These are phyloP conservation scores for Umbilicus rupestris DNA, from an alignment of 164 flowering plant genomes.

Conservation along the genomic window DNA sequence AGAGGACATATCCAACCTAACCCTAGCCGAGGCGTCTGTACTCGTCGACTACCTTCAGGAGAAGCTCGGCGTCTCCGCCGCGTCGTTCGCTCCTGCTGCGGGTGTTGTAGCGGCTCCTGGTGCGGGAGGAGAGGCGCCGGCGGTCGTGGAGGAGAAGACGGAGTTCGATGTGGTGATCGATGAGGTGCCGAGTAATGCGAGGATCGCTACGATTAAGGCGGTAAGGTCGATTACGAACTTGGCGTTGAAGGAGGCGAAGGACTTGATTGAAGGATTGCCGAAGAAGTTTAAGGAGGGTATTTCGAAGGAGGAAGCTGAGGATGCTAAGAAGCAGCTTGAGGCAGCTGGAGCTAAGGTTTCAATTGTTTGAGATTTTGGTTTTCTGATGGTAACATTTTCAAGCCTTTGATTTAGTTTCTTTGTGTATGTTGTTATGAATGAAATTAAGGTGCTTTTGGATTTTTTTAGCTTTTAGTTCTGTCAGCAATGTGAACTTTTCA, in stretches of 20 bases:
- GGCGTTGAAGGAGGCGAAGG: slow-evolving; percentile 96
- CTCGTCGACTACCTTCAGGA: slow-evolving; percentile 82
- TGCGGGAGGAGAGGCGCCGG: slow-evolving; percentile 20
- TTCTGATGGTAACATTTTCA: background rate
- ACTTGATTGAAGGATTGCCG: slow-evolving; percentile 84
- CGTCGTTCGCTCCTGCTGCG: slow-evolving; percentile 74
- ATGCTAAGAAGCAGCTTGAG: slow-evolving; percentile 90
- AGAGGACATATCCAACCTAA: slow-evolving; percentile 39
- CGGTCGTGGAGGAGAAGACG: slow-evolving; percentile 82
- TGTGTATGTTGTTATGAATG: background rate
- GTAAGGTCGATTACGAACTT: slow-evolving; percentile 74
- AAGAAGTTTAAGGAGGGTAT: slow-evolving; percentile 84
- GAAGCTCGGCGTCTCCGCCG: slow-evolving; percentile 85
- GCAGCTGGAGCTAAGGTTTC: slow-evolving; percentile 83
- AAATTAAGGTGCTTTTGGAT: background rate
- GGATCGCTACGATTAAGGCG: slow-evolving; percentile 82
- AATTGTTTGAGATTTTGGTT: slow-evolving; percentile 26
- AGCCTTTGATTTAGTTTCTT: background rate
- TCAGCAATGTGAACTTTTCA: background rate
- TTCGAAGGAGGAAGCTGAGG: slow-evolving; percentile 88
- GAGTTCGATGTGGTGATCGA: slow-evolving; percentile 90
- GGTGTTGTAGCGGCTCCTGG: slow-evolving; percentile 19
- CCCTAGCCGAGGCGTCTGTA: slow-evolving; percentile 56
- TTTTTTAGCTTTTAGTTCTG: background rate
- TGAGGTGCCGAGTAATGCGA: slow-evolving; percentile 78